Evolutionary conservation across 768 basidiomycete species (phyloP).

Genomic region (Tylopilus cervinicoccineus): DNA sequence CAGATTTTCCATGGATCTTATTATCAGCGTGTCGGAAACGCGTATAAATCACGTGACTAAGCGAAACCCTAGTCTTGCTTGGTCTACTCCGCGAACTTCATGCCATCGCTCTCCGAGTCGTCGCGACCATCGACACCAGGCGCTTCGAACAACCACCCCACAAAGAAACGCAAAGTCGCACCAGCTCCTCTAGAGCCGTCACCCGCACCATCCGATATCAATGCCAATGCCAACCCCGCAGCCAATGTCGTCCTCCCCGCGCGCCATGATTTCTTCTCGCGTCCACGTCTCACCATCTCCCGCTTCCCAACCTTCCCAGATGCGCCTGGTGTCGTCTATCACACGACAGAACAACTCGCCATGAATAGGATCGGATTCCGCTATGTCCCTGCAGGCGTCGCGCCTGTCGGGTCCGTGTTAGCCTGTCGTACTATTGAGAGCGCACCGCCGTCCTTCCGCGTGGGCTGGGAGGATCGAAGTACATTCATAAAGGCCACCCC

Average conservation of each 20-base stretch:
- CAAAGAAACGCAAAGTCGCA: constrained; percentile 53
- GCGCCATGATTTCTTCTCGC: constrained; percentile 63
- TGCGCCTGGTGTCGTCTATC: constrained; percentile 48
- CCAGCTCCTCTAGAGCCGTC: constrained; percentile 39
- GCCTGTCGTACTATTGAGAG: constrained; percentile 82
- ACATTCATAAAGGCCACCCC: constrained; percentile 73
- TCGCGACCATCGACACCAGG: constrained; percentile 35
- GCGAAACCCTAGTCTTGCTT: not conserved
- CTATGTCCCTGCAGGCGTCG: constrained; percentile 76
- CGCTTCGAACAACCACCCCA: constrained; percentile 11
- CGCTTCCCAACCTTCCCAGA: constrained; percentile 70
- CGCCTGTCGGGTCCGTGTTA: constrained; percentile 49
- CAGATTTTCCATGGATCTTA: not conserved
- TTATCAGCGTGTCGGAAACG: not conserved
- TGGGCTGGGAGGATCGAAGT: constrained; percentile 91
- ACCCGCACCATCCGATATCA: constrained; percentile 56
- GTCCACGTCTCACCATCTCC: constrained; percentile 69
- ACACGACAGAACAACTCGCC: constrained; percentile 66
- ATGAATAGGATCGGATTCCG: constrained; percentile 77
- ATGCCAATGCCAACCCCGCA: constrained; percentile 29
- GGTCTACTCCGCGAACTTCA: not conserved
- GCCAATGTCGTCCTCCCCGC: constrained; percentile 56
- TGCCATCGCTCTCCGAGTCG: constrained; percentile 22
- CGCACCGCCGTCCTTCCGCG: constrained; percentile 61
- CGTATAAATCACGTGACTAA: constrained; percentile 18